Base-by-base conservation (phyloP, 306 rosid species). In the Hippophae gyantsensis region DNA sequence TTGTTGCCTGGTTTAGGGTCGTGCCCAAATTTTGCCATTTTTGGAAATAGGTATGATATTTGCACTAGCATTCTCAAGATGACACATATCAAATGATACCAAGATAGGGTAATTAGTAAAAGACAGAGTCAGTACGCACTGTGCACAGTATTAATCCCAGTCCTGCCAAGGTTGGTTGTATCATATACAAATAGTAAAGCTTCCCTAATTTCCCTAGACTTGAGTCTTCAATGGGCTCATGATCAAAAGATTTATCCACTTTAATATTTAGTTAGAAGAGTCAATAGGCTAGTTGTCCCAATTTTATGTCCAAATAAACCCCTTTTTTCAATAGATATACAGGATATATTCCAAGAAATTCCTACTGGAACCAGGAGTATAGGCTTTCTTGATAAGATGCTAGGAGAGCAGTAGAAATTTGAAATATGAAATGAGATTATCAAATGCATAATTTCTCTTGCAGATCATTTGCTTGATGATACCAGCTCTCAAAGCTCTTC, bases 401-500 rank as follows among this genome's bases (percentile, higher is more conserved):
- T 41, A 27, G 47, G 26, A 48, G 42, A 48, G n/a, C 41, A 42
- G 54, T 38, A 18, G 52, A 46, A 41, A 23, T 69, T 65, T 47
- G 58, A 60, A 42, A 49, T 59, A 6, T 54, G 13, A 13, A 43
- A 38, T 54, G 56, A 52, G 11, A 42, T 41, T 56, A 56, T 46
- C 66, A 69, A 72, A 48, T 13, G 46, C 56, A 42, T 65, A 50
- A 56, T 56, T 74, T 63, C 62, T 60, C n/a, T 69, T 81, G 82
- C 92, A 89, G 95, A 86, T 68, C 85, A 83, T 47, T 47, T 72
- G 43, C 71, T 40, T 18, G 97, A 89, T 62, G 95, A 86, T 62
- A 76, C 74, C 62, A 79, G 95, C 73, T 83, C 97, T 23, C 72
- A 75, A 48, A 72, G 92, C 79, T 86, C 97, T 41, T 86, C 95